Evolutionary conservation across 179 eudicot species (phyloP), one percentile per base, ranked within the genome.

Genomic region (Nepenthes alata): DNA sequence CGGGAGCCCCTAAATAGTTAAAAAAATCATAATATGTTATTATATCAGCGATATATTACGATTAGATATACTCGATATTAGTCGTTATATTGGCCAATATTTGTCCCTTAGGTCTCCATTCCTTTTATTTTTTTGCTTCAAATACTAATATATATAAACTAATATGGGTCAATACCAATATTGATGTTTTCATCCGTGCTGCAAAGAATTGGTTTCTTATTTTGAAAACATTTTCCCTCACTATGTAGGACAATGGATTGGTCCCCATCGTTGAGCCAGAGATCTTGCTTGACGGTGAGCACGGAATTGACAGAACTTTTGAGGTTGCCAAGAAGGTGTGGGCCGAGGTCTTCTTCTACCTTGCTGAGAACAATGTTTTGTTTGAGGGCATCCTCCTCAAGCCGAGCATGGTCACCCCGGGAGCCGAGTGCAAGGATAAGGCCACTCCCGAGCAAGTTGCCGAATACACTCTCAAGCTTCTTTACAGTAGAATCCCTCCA

Each of bases 351-450:
- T 90, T 87, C 83, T 85, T 61, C 77, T 80, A 83, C 80, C 70
- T 90, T 55, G 95, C 95, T 3, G 70, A 87, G 68, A 87, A 90
- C 89, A 87, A 90, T 65, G 97, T 90, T 59, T 3, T 88, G 80
- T 85, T 80, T 55, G 97, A 90, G 73, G 97, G 97, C 35, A 90
- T 88, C 61, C 95, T 90, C 59, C 86, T 89, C 53, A 89, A 89
- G 80, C 97, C 97, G 3, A 89, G 95, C 80, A 89, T 89, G 97
- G 95, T 90, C 53, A 90, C 97, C 67, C 97, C 97, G 0, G 97
- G 97, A 41, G 95, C 97, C n/a, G 93, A 90, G 77, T 80, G 86
- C 89, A 90, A 85, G 76, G 91, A 87, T 7, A 78, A 67, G 72
- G 95, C 93, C 62, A 85, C 93, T 35, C 82, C 97, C 11, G 67